Percentiles rank a stretch among this genome's conserved stretches.
These are phyloP conservation scores for Hypseocharis bilobata DNA, from an alignment of 441 rosid species.

Conservation along the genomic window DNA sequence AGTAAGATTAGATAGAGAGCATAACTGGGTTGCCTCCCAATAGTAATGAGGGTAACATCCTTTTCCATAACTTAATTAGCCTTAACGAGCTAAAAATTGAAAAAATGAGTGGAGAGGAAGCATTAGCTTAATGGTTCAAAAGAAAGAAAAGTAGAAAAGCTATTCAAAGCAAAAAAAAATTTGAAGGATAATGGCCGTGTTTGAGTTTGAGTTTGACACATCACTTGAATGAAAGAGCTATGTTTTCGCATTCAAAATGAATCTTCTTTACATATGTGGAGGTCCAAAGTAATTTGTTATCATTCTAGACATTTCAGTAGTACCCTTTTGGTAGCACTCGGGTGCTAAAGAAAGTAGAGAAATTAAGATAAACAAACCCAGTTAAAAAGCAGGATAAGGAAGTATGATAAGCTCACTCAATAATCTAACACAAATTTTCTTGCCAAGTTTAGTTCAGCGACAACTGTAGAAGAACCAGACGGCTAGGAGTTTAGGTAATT, in stretches of 20 bases:
- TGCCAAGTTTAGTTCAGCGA: background rate
- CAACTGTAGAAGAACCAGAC: background rate
- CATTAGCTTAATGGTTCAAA: no score
- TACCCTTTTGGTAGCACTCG: background rate
- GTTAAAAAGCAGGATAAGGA: background rate
- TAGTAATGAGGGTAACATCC: background rate
- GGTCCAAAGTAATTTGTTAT: no score
- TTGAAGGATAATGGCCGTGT: no score
- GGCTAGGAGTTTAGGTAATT: constrained; percentile 17
- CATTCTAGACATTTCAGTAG: no score
- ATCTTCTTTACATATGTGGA: no score
- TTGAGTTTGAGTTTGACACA: no score
- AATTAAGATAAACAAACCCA: background rate
- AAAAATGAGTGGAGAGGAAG: no score
- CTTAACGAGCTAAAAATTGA: background rate
- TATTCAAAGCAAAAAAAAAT: no score
- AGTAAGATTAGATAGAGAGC: background rate
- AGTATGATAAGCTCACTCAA: background rate
- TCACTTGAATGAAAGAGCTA: no score
- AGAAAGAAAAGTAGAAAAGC: no score
- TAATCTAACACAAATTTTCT: background rate
- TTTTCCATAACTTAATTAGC: constrained; percentile 4
- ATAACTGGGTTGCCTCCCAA: background rate
- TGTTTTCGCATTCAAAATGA: no score
- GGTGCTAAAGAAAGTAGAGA: background rate